Percentiles rank a stretch among this genome's conserved stretches.
These are phyloP conservation scores for Lentinula guzmanii DNA, from an alignment of 768 basidiomycete genomes.

Conservation along the genomic window DNA sequence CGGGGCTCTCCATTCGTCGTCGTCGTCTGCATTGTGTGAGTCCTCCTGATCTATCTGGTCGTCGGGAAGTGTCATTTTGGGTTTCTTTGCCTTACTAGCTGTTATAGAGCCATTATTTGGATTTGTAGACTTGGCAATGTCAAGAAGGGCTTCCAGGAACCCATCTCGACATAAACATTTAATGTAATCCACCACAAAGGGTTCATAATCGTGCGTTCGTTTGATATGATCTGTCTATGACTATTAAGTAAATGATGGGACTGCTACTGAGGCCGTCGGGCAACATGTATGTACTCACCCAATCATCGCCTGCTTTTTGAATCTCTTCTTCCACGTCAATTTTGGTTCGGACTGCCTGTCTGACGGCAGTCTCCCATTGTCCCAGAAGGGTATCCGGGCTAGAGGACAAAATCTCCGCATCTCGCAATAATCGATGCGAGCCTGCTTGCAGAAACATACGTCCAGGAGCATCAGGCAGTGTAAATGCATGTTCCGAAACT, in stretches of 20 bases:
- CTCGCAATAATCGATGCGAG: conserved; percentile 36
- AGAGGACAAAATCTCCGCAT: conserved; percentile 39
- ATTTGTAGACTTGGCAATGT: conserved; percentile 4
- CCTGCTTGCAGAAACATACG: conserved; percentile 38
- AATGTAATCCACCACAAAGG: conserved; percentile 46
- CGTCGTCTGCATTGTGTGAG: not conserved
- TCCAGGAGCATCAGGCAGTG: conserved; percentile 18
- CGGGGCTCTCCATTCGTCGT: not conserved
- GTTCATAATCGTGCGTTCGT: conserved; percentile 59
- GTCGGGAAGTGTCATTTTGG: not conserved
- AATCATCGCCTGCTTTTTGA: conserved; percentile 30
- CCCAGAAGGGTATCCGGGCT: conserved; percentile 24
- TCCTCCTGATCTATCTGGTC: not conserved
- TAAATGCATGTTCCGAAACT: conserved; percentile 22
- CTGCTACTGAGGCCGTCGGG: not conserved
- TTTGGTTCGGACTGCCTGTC: conserved; percentile 31
- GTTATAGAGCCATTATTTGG: not conserved
- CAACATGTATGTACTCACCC: conserved; percentile 30
- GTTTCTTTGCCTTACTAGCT: not conserved
- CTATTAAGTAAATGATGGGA: not conserved
- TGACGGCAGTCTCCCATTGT: conserved; percentile 45
- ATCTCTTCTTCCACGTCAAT: conserved; percentile 45
- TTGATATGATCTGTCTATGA: conserved; percentile 49
- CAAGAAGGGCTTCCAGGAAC: conserved; percentile 36
- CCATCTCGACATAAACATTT: conserved; percentile 38